Conservation (phyloP, 306 rosid species). For the Lablab purpureus region DNA sequence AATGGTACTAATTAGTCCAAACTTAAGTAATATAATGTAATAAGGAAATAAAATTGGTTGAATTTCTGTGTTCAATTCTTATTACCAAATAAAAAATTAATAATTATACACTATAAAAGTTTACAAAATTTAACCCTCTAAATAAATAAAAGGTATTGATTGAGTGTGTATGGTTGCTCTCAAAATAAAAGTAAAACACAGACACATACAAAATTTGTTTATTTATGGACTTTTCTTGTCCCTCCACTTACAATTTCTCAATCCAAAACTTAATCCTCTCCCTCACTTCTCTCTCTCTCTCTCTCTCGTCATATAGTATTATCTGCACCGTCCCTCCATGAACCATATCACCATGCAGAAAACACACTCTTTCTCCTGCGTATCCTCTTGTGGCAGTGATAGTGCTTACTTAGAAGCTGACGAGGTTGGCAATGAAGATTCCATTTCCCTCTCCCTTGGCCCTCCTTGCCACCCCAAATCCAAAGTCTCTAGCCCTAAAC, state of each 20-base stretch:
- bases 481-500: not conserved
- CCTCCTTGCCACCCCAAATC: slow-evolving; percentile 57
- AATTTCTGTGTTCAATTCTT: no score
- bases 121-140: not conserved
- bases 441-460: slow-evolving; percentile 65
- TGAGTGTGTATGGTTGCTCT: no score
- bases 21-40: no score
- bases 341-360: slow-evolving; percentile 54
- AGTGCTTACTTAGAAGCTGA: slow-evolving; percentile 40
- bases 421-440: slow-evolving; percentile 53
- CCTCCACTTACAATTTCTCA: not conserved
- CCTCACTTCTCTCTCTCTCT: not conserved
- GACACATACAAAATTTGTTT: not conserved
- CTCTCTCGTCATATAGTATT: not conserved
- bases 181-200: not conserved
- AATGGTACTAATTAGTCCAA: no score
- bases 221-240: not conserved
- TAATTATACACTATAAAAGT: not conserved
- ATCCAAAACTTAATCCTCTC: slow-evolving; percentile 7
- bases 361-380: slow-evolving; percentile 37
- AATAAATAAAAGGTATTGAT: no score
- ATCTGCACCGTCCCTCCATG: not conserved
- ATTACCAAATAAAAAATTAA: no score
- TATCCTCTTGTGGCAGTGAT: slow-evolving; percentile 41
- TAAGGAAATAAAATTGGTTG: no score